Conservation (phyloP, 1,284 basidiomycete species). For the Cutaneotrichosporon sp. region DNA sequence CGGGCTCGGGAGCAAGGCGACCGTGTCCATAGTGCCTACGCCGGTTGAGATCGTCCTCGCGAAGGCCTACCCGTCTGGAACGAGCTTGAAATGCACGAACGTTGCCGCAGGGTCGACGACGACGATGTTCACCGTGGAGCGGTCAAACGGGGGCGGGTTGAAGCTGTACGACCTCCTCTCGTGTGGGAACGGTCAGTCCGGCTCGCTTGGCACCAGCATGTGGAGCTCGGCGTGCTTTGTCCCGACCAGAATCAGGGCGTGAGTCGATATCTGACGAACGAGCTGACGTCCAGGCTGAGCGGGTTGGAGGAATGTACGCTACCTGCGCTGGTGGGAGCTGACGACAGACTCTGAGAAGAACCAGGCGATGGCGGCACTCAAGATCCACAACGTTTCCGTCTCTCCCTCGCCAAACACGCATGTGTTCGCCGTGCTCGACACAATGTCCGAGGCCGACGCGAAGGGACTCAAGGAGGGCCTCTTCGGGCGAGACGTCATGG, state of each 20-base stretch:
- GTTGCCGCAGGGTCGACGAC: conserved; percentile 58
- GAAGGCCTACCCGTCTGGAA: conserved; percentile 54
- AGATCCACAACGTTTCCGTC: conserved; percentile 58
- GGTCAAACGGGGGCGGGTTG: conserved; percentile 34
- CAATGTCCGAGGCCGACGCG: conserved; percentile 53
- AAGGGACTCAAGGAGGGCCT: conserved; percentile 40
- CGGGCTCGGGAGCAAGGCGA: conserved; percentile 67
- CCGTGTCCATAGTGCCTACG: conserved; percentile 67
- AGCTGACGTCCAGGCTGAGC: conserved; percentile 54
- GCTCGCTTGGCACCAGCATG: conserved; percentile 75
- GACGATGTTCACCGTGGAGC: conserved; percentile 71
- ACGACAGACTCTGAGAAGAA: conserved; percentile 62
- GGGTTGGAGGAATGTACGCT: conserved; percentile 74
- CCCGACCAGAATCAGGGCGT: conserved; percentile 69
- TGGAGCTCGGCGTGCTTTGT: conserved; percentile 69
- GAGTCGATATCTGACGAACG: conserved; percentile 9
- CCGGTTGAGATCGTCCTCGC: conserved; percentile 77
- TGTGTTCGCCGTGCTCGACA: conserved; percentile 69
- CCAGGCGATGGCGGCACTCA: conserved; percentile 61
- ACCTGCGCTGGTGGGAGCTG: not conserved
- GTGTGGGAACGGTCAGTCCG: conserved; percentile 74
- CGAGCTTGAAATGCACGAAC: conserved; percentile 59
- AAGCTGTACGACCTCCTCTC: conserved; percentile 66
- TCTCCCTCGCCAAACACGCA: conserved; percentile 73
- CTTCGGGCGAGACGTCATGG: conserved; percentile 55